These are phyloP conservation scores for Radiomyces spectabilis DNA, from an alignment of 192 early-diverging fungal genomes.

Conservation along the genomic window DNA sequence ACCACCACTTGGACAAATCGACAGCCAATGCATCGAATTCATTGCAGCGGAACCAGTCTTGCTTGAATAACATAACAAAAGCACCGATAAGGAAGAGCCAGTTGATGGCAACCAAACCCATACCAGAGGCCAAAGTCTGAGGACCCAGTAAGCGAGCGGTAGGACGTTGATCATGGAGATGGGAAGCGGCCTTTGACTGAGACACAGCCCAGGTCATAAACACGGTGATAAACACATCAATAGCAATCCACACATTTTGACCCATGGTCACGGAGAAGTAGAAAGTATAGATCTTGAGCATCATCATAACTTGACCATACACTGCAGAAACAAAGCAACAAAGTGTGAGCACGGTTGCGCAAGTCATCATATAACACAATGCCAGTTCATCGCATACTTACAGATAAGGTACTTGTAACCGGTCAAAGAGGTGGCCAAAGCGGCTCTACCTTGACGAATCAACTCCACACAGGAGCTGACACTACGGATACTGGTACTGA, in stretches of 20 bases:
- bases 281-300: constrained; percentile 53
- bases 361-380: constrained; percentile 3
- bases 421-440: constrained; percentile 62
- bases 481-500: constrained; percentile 57
- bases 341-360: too few relatives aligned
- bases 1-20: constrained; percentile 66
- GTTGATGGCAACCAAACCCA: constrained; percentile 63
- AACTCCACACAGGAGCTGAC: constrained; percentile 64
- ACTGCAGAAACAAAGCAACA: too few relatives aligned
- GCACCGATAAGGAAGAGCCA: constrained; percentile 46
- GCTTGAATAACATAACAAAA: constrained; percentile 45
- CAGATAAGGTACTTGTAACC: constrained; percentile 62
- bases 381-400: too few relatives aligned
- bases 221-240: constrained; percentile 61
- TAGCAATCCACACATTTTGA: constrained; percentile 60
- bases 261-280: constrained; percentile 58
- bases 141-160: constrained; percentile 68
- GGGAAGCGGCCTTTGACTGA: constrained; percentile 44
- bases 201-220: constrained; percentile 56
- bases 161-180: constrained; percentile 48
- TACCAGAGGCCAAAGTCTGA: constrained; percentile 52
- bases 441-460: constrained; percentile 60
- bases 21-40: constrained; percentile 55
- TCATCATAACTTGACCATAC: constrained; percentile 63
- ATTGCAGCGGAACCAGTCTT: constrained; percentile 59